Percentiles rank a stretch among this genome's conserved stretches.
Conservation (phyloP, 2,329 filamentous ascomycete genomes). For the Amauroascus niger region DNA sequence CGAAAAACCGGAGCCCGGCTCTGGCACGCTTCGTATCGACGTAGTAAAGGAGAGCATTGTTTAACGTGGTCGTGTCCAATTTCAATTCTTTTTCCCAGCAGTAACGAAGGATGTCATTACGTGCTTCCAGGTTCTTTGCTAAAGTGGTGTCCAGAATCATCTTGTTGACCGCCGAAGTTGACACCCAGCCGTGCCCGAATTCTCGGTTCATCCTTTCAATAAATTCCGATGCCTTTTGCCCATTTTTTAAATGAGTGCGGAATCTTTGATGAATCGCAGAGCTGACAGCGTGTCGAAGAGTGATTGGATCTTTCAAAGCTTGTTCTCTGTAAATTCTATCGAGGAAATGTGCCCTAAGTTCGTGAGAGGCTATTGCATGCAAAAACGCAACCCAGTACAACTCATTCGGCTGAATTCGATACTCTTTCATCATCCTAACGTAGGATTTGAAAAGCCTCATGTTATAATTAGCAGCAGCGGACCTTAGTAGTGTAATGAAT, state of each 20-base stretch:
- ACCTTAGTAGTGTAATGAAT: slow-evolving; percentile 38
- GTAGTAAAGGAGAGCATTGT: slow-evolving; percentile 24
- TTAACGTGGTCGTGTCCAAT: slow-evolving; percentile 25
- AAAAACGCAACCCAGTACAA: slow-evolving; percentile 38
- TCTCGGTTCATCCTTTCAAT: slow-evolving; percentile 30
- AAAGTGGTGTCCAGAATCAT: slow-evolving; percentile 30
- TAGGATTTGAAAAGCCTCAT: slow-evolving; percentile 32
- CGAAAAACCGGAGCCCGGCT: slow-evolving; percentile 17
- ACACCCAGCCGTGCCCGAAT: slow-evolving; percentile 33
- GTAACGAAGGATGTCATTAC: slow-evolving; percentile 26
- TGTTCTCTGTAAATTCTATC: not conserved
- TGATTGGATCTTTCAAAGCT: not conserved
- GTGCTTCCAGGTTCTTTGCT: slow-evolving; percentile 21
- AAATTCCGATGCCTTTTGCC: slow-evolving; percentile 29
- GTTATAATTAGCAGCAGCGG: slow-evolving; percentile 32
- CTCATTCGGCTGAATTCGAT: slow-evolving; percentile 32
- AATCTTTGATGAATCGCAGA: slow-evolving; percentile 29
- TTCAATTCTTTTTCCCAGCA: slow-evolving; percentile 24
- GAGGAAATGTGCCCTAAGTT: slow-evolving; percentile 2
- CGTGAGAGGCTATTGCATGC: slow-evolving; percentile 12
- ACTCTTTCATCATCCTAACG: slow-evolving; percentile 32
- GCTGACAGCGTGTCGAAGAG: slow-evolving; percentile 7
- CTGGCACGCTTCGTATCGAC: slow-evolving; percentile 19
- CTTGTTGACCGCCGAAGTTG: slow-evolving; percentile 27
- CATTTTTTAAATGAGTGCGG: slow-evolving; percentile 26